phyloP scores from a whole-genome alignment of 2,329 filamentous ascomycete species.

The Tricladium varicosporioides region DNA sequence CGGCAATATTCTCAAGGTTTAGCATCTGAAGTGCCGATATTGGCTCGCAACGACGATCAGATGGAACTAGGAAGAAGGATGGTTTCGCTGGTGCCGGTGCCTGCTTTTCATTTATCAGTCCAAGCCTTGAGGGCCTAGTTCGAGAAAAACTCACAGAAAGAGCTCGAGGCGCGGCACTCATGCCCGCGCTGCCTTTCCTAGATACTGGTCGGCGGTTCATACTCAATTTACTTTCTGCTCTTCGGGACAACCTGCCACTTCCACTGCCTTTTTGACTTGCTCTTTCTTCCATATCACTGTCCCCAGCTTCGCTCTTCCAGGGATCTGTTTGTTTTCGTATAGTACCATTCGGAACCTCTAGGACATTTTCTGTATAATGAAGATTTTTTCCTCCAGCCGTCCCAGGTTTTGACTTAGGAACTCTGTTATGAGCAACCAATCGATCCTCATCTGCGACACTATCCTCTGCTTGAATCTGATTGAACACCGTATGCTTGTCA shows the following conservation, averaged over 20 bases:
- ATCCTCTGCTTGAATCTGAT: constrained; percentile 87
- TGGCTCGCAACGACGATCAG: constrained; percentile 57
- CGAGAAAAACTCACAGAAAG: constrained; percentile 27
- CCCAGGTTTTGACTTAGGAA: constrained; percentile 57
- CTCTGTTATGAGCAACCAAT: constrained; percentile 84
- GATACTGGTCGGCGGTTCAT: constrained; percentile 33
- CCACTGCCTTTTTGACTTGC: constrained; percentile 29
- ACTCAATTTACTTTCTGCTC: constrained; percentile 37
- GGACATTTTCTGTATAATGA: constrained; percentile 87
- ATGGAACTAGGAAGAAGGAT: constrained; percentile 51
- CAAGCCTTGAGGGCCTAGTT: neutral
- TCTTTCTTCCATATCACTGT: constrained; percentile 40
- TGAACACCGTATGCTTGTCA: constrained; percentile 88
- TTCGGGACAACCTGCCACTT: constrained; percentile 40
- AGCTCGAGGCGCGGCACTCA: constrained; percentile 23
- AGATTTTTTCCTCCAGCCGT: constrained; percentile 84
- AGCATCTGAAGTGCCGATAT: constrained; percentile 81
- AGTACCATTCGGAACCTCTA: constrained; percentile 55
- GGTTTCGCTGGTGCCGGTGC: constrained; percentile 26
- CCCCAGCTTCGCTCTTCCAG: constrained; percentile 76
- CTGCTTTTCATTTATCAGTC: constrained; percentile 20
- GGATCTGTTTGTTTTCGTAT: constrained; percentile 29
- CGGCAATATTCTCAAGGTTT: constrained; percentile 87
- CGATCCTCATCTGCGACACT: constrained; percentile 84
- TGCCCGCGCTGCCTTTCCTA: constrained; percentile 33